Conservation (phyloP, 1,284 basidiomycete species). For the Microbotryomycetes sp. region DNA sequence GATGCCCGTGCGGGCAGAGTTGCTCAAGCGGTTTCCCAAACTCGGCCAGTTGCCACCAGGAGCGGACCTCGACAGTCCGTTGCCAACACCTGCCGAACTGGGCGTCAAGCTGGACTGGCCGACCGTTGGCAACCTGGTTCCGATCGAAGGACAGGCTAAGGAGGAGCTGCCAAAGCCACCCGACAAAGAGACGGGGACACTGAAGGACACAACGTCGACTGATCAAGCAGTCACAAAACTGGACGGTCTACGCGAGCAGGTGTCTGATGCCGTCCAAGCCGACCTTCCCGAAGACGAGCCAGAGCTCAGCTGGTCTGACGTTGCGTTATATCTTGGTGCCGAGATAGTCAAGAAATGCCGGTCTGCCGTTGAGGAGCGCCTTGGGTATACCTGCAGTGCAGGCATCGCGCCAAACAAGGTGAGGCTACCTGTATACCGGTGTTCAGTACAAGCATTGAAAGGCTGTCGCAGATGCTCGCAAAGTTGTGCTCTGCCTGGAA, state of each 20-base stretch:
- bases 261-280: too few species aligned
- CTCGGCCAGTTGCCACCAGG: slow-evolving; percentile 62
- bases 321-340: slow-evolving; percentile 80
- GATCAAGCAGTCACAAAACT: background rate
- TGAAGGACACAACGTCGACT: slow-evolving; percentile 23
- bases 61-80: slow-evolving; percentile 67
- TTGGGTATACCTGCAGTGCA: slow-evolving; percentile 94
- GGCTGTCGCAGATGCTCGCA: slow-evolving; percentile 35
- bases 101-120: slow-evolving; percentile 57
- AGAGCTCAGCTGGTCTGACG: slow-evolving; percentile 74
- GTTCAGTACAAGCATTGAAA: slow-evolving; percentile 31
- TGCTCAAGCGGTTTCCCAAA: slow-evolving; percentile 68
- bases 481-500: slow-evolving; percentile 81
- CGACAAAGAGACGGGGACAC: background rate
- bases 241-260: slow-evolving; percentile 8
- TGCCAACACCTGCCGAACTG: slow-evolving; percentile 57
- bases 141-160: slow-evolving; percentile 48
- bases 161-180: slow-evolving; percentile 25
- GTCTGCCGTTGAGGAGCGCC: slow-evolving; percentile 55
- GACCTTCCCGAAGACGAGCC: slow-evolving; percentile 10
- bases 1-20: slow-evolving; percentile 59
- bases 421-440: slow-evolving; percentile 16
- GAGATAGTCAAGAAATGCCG: slow-evolving; percentile 67
- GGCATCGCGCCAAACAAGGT: slow-evolving; percentile 94
- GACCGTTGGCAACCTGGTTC: slow-evolving; percentile 60